These are phyloP conservation scores for Phascolomyces articulosus DNA, from an alignment of 371 early-diverging fungal species.

Conservation along the genomic window DNA sequence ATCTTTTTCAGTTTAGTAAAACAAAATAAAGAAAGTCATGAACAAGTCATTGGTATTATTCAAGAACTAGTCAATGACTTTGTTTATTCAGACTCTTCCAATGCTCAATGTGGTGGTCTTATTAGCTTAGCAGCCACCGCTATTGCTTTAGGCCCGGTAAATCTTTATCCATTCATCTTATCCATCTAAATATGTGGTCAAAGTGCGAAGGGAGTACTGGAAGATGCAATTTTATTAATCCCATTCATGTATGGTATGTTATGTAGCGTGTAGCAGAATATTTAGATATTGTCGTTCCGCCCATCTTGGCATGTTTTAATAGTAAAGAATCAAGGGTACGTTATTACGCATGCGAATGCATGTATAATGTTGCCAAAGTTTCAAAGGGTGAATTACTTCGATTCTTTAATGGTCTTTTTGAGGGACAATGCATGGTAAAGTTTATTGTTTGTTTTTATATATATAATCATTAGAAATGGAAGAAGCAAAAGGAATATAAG, in stretches of 20 bases:
- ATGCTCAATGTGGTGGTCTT: slow-evolving; percentile 89
- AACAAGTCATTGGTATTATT: slow-evolving; percentile 67
- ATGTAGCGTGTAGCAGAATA: slow-evolving; percentile 64
- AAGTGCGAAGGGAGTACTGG: too few relatives aligned
- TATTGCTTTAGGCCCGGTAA: slow-evolving; percentile 82
- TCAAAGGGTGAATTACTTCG: slow-evolving; percentile 80
- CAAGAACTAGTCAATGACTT: slow-evolving; percentile 78
- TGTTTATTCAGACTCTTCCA: slow-evolving; percentile 75
- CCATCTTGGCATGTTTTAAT: slow-evolving; percentile 82
- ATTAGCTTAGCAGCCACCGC: slow-evolving; percentile 88
- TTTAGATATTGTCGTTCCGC: slow-evolving; percentile 81
- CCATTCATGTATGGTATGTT: neutral
- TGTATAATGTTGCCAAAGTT: slow-evolving; percentile 96
- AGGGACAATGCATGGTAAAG: slow-evolving; percentile 82
- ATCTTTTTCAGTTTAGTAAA: slow-evolving; percentile 63
- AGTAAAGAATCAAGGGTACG: slow-evolving; percentile 88
- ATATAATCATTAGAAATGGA: too few relatives aligned
- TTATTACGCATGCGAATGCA: slow-evolving; percentile 93
- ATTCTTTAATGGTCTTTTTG: slow-evolving; percentile 93
- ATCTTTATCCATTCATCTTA: too few relatives aligned
- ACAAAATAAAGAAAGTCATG: slow-evolving; percentile 41
- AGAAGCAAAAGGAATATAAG: too few relatives aligned
- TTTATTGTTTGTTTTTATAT: slow-evolving; percentile 3
- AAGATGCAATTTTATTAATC: neutral
- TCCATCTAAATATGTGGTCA: too few relatives aligned